Conservation (phyloP, 371 early-diverging fungal genomes). For the Mortierella sp. region DNA sequence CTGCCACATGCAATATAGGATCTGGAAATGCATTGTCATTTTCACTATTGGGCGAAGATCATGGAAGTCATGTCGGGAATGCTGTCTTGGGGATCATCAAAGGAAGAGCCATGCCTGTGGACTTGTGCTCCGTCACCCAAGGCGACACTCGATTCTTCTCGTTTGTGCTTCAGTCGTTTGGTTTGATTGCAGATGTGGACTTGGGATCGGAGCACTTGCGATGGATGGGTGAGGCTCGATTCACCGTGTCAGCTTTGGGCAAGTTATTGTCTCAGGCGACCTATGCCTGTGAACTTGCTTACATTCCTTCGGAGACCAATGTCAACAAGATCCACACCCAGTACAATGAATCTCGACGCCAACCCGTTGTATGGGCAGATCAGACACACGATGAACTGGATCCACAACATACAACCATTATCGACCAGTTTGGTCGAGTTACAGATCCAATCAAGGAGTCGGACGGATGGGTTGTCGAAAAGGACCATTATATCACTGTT, state of each 20-base stretch:
- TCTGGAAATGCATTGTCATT: slow-evolving; percentile 69
- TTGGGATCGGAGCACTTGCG: slow-evolving; percentile 69
- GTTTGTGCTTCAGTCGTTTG: slow-evolving; percentile 71
- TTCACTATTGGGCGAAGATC: slow-evolving; percentile 64
- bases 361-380: slow-evolving; percentile 40
- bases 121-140: slow-evolving; percentile 70
- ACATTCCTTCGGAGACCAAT: slow-evolving; percentile 61
- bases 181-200: slow-evolving; percentile 72
- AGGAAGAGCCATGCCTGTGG: slow-evolving; percentile 65
- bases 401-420: slow-evolving; percentile 20
- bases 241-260: slow-evolving; percentile 60
- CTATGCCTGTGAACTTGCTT: slow-evolving; percentile 59
- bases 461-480: slow-evolving; percentile 62
- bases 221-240: slow-evolving; percentile 75
- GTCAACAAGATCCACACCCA: slow-evolving; percentile 56
- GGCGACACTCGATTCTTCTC: slow-evolving; percentile 63
- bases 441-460: slow-evolving; percentile 43
- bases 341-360: slow-evolving; percentile 29
- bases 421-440: slow-evolving; percentile 39
- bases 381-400: slow-evolving; percentile 42
- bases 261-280: slow-evolving; percentile 58
- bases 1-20: slow-evolving; percentile 18
- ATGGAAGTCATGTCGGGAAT: slow-evolving; percentile 60
- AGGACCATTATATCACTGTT: slow-evolving; percentile 59
- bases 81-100: slow-evolving; percentile 68